Base-by-base conservation (phyloP, 1,284 basidiomycete genomes). In the Heliocybe sulcata region DNA sequence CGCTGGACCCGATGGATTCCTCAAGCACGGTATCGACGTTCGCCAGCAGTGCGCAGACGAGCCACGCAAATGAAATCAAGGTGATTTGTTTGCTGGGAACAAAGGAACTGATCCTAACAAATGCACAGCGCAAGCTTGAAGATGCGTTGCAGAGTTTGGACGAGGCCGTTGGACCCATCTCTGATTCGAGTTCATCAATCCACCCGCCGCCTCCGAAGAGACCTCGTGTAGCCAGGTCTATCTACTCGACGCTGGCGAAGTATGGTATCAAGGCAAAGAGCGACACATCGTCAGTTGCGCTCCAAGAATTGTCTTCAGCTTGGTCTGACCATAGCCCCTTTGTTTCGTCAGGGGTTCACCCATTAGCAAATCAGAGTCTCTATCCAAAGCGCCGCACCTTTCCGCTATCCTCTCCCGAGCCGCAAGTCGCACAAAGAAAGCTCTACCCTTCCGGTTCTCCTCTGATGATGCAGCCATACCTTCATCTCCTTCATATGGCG, bases 161-260 rank as follows among this genome's bases (percentile, higher is more conserved):
- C 60, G 77, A 73, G 53, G 84, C 80, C 19, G 77, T 85, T 16
- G 69, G 68, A 4, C 63, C 73, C 9, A 57, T 60, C 10, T 55
- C 69, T 9, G 67, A 70, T 53, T 59, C 29, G 8, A 55, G 63
- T 20, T 10, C 50, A 23, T 16, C 25, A 29, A 70, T 76, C 23
- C 67, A 66, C 23, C 77, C 77, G 4, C 70, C 77, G 25, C 75
- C 77, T 16, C 63, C 73, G 2, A 89, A 88, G 65, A 75, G 74
- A 56, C 66, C 71, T 10, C 75, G 82, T 58, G 73, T 77, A 2
- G 64, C 76, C 53, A 80, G 76, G 9, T 85, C 87, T 0, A 64
- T 91, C 2, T 90, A 89, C 65, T 81, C 87, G 1, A 85, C 86
- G 1, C 73, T 91, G 31, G 77, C 83, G 52, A 90, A 88, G 69